Base-by-base conservation (phyloP, 78 protist genomes). In the Dictyostelium intermedium region DNA sequence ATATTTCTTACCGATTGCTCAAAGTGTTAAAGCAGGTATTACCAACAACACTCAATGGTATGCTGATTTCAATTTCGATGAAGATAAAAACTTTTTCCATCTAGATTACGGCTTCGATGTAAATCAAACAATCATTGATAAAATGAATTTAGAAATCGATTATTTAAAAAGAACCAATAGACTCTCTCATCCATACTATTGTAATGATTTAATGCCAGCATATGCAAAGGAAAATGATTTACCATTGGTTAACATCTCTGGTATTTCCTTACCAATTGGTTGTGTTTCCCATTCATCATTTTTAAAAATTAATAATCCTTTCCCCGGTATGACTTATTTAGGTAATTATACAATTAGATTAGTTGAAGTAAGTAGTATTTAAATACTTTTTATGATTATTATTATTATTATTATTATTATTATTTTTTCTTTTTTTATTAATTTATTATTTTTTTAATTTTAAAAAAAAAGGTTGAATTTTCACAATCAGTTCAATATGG, bases 101-200 rank as follows among this genome's bases (percentile, higher is more conserved):
- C 20, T 73, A 4, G 81, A 73, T 32, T 73, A 32, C 35, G 81
- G 47, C 18, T 18, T 73, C 7, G n/a, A 35, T 6, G 81, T 73
- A 0, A 27, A n/a, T 37, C 37, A 18, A 34, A 27, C 1, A 1
- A 8, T 32, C 13, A 5, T 30, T 0, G 30, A 53, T 61, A 32
- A 30, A 34, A 16, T 78, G 14, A 23, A 41, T 43, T 25, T 23
- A 3, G 60, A 41, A 41, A 25, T 45, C 1, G 20, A 41, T 78
- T 20, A 10, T 34, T 41, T 39, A n/a, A 78, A 78, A 50, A 47
- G 20, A 30, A 53, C 56, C 1, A 30, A 34, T 14, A 43, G 83
- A 77, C 13, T 66, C 4, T 9, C 37, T 7, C 78, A 84, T 43
- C 91, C 91, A 84, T 84, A 84, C 39, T 69, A 27, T 45, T 84